phyloP scores from a whole-genome alignment of 1,284 basidiomycete genomes.

The Afroboletus lepidellus region DNA sequence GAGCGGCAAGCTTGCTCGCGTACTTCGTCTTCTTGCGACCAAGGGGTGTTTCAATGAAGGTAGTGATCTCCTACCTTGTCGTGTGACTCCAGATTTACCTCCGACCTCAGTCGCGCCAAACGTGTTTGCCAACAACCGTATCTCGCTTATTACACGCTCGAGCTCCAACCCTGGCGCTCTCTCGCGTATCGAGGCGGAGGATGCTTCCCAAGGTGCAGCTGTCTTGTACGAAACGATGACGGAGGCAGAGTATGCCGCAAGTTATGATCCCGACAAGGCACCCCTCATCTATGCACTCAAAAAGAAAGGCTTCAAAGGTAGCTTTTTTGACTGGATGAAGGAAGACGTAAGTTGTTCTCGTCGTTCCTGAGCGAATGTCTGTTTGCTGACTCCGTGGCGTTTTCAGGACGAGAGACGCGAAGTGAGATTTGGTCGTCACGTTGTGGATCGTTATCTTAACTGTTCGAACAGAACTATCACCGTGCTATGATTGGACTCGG shows the following conservation, averaged over 20 bases:
- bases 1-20: constrained; percentile 28
- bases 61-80: neutral
- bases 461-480: constrained; percentile 17
- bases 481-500: constrained; percentile 24
- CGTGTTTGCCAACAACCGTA: constrained; percentile 31
- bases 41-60: constrained; percentile 37
- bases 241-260: constrained; percentile 25
- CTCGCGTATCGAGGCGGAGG: constrained; percentile 15
- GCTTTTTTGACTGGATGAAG: constrained; percentile 28
- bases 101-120: constrained; percentile 19
- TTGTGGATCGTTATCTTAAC: neutral
- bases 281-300: constrained; percentile 27
- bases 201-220: constrained; percentile 11
- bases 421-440: constrained; percentile 6
- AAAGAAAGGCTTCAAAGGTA: constrained; percentile 16
- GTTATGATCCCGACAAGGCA: constrained; percentile 20
- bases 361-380: neutral
- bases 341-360: constrained; percentile 15
- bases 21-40: constrained; percentile 33
- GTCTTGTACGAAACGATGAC: constrained; percentile 28
- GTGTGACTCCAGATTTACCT: neutral
- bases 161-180: constrained; percentile 10
- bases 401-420: constrained; percentile 20
- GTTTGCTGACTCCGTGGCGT: neutral
- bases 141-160: constrained; percentile 25